Evolutionary conservation across 331 rosid species (phyloP), one percentile per base, ranked within the genome.

Genomic region (Cucumis variabilis): DNA sequence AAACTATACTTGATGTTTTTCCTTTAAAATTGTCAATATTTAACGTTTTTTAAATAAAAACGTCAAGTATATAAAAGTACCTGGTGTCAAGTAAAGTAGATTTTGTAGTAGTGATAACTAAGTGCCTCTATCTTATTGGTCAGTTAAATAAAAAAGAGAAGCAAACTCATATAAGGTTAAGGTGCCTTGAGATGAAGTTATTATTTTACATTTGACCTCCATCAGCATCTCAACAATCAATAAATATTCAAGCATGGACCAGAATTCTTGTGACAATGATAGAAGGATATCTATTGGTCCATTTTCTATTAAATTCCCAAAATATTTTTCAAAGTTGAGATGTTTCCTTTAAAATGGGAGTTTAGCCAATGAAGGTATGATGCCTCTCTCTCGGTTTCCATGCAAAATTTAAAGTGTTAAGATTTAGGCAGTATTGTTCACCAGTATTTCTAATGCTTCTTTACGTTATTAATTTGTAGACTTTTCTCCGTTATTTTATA

Each of bases 321-420:
- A 12, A n/a, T 82, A 33, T 82, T 82, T 33, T 60, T 37, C 86
- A 62, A 63, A 82, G 86, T 82, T 82, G 86, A 82, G 86, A 82
- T 21, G 74, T 63, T 21, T 33, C 86, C 23, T 63, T 63, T 60
- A 82, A 74, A 46, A 63, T 41, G 55, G 55, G 28, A 60, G n/a
- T 62, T 63, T 82, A 82, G 74, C 72, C 16, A 82, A 82, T 41
- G 60, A 82, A 63, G 73, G 86, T 82, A 82, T 33, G 86, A 41
- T 41, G n/a, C n/a, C 41, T 79, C 58, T 74, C 79, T 72, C n/a
- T 55, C 19, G 37, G 58, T 14, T 62, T 82, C 86, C 37, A 82
- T 20, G 17, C n/a, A 63, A 82, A 82, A 41, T 28, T 10, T 82
- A 74, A 82, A 82, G 2, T 82, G 3, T 62, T 82, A 73, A 63